Evolutionary conservation across 352 stramenopile genomes (phyloP).

Genomic region (Peronospora tabacina): DNA sequence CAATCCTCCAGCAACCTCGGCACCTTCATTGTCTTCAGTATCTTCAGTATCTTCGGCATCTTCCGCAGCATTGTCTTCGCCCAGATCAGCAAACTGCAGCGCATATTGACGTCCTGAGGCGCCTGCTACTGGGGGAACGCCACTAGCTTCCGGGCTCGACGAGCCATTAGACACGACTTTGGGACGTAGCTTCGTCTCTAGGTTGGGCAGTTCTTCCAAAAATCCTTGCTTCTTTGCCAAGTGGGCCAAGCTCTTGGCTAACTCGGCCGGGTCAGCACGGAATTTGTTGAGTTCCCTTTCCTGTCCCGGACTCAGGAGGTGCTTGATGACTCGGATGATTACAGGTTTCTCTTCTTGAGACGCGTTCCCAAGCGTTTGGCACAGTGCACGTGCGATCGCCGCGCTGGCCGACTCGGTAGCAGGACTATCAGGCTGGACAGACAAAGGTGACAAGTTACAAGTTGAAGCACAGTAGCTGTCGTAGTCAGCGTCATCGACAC

Average conservation of each 20-base stretch:
- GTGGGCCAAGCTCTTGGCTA: constrained; percentile 13
- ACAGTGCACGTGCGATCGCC: constrained; percentile 33
- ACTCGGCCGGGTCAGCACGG: constrained; percentile 13
- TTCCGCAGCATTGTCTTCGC: constrained; percentile 9
- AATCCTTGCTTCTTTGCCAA: constrained; percentile 22
- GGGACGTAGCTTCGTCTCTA: constrained; percentile 1
- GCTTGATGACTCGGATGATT: constrained; percentile 46
- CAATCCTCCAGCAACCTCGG: constrained; percentile 5
- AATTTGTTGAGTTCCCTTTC: constrained; percentile 13
- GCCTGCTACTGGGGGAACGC: constrained; percentile 22
- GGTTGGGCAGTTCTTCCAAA: constrained; percentile 8
- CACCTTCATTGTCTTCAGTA: constrained; percentile 10
- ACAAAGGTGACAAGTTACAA: constrained; percentile 15
- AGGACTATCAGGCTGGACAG: constrained; percentile 22
- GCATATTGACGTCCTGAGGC: constrained; percentile 31
- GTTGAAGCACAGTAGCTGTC: constrained; percentile 28
- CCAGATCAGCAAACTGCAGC: constrained; percentile 19
- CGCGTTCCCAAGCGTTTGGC: constrained; percentile 35
- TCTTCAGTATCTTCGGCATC: constrained; percentile 14
- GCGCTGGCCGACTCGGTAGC: constrained; percentile 17
- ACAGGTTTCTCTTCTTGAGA: constrained; percentile 27
- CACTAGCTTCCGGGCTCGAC: constrained; percentile 3
- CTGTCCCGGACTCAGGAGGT: constrained; percentile 33
- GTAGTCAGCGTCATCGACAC: constrained; percentile 50
- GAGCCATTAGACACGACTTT: constrained; percentile 6